Evolutionary conservation across 345 rosid species (phyloP).

Genomic region (Camelina sativa): DNA sequence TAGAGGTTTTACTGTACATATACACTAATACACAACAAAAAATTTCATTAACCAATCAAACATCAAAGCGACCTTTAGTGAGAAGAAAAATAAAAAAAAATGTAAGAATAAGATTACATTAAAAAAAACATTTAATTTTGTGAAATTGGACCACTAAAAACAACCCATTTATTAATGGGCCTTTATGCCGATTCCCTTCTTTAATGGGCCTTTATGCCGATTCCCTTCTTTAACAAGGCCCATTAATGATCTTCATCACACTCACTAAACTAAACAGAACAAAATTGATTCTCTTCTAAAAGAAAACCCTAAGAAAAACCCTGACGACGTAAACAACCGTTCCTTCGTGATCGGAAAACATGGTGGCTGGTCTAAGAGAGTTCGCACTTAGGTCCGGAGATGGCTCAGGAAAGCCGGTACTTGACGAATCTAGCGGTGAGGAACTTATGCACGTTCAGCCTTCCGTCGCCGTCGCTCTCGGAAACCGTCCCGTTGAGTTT

Average conservation of each 20-base stretch:
- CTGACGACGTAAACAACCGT: not conserved
- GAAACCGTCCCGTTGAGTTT: slow-evolving; percentile 62
- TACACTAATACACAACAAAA: not conserved
- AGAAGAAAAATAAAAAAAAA: too few species aligned
- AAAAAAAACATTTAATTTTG: not conserved
- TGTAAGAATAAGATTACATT: too few species aligned
- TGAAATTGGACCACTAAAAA: not conserved
- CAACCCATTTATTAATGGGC: not conserved
- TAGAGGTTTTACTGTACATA: too few species aligned
- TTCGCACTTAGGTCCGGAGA: slow-evolving; percentile 60
- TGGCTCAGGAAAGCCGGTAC: slow-evolving; percentile 68
- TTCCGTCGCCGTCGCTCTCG: slow-evolving; percentile 75
- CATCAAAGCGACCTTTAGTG: not conserved
- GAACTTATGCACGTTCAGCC: slow-evolving; percentile 75
- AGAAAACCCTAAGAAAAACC: slow-evolving; percentile 46
- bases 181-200: not conserved
- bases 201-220: not conserved
- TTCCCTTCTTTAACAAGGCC: slow-evolving; percentile 12
- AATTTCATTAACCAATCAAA: not conserved
- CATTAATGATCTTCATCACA: slow-evolving; percentile 24
- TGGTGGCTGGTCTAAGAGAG: slow-evolving; percentile 72
- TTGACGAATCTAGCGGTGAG: slow-evolving; percentile 70
- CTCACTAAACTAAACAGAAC: not conserved
- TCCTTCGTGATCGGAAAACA: slow-evolving; percentile 43
- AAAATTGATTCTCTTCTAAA: too few species aligned